phyloP scores from a whole-genome alignment of 768 basidiomycete genomes.

The Hydnum rufescens region DNA sequence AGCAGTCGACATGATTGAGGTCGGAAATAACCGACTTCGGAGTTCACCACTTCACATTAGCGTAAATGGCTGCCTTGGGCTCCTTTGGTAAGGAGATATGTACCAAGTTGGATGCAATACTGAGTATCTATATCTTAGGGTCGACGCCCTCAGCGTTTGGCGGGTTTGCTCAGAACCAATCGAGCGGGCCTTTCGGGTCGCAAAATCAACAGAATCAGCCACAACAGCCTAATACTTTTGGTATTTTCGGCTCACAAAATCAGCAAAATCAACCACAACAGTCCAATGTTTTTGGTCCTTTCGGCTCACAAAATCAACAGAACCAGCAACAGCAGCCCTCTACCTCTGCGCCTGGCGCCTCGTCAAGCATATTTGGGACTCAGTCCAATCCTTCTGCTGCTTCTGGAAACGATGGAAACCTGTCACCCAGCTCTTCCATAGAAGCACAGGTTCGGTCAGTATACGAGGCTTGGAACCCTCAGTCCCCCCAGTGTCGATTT shows the following conservation, averaged over 20 bases:
- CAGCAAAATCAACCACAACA: not conserved
- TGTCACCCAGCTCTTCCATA: conserved; percentile 12
- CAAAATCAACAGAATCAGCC: not conserved
- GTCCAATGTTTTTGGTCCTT: not conserved
- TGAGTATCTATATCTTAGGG: no score
- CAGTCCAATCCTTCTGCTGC: not conserved
- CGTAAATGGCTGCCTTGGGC: no score
- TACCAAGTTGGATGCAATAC: no score
- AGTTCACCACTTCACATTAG: no score
- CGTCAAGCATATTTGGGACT: not conserved
- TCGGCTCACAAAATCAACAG: not conserved
- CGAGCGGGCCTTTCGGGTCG: not conserved
- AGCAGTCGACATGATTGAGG: conserved; percentile 26
- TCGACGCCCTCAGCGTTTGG: no score
- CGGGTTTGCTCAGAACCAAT: no score
- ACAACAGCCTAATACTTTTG: not conserved
- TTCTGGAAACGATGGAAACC: not conserved
- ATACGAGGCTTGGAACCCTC: conserved; percentile 50
- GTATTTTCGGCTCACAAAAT: not conserved
- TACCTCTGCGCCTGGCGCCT: not conserved
- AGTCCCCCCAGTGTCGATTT: conserved; percentile 52
- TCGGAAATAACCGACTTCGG: not conserved
- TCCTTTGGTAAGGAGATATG: no score
- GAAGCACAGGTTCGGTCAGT: conserved; percentile 38
- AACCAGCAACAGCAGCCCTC: not conserved